Evolutionary conservation across 805 yeast genomes (phyloP).

Genomic region (Diddensiella caesifluorescens): DNA sequence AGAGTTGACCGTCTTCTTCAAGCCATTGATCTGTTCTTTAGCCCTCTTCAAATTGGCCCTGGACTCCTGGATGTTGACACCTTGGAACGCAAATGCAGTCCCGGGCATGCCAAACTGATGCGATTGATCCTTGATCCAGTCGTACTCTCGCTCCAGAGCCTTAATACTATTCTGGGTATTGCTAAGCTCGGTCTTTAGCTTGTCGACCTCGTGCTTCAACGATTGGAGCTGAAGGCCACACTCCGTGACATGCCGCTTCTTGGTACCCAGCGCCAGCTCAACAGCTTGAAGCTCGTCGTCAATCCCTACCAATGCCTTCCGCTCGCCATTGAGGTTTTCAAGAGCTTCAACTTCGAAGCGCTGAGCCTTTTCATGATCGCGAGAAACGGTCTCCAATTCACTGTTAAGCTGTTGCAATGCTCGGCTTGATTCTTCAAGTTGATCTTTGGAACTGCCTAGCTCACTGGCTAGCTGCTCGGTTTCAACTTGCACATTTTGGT

Average conservation of each 20-base stretch:
- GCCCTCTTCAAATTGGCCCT: slow-evolving; percentile 53
- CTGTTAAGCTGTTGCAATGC: slow-evolving; percentile 33
- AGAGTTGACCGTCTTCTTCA: slow-evolving; percentile 77
- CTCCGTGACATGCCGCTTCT: slow-evolving; percentile 27
- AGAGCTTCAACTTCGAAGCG: slow-evolving; percentile 28
- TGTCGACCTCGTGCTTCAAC: slow-evolving; percentile 28
- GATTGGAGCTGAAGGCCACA: slow-evolving; percentile 25
- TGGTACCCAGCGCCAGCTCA: slow-evolving; percentile 24
- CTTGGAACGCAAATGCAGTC: slow-evolving; percentile 30
- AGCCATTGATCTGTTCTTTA: slow-evolving; percentile 53
- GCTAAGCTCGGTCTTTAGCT: slow-evolving; percentile 19
- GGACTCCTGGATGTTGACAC: slow-evolving; percentile 51
- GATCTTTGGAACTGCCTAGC: slow-evolving; percentile 40
- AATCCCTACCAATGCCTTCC: slow-evolving; percentile 55
- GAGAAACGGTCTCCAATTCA: slow-evolving; percentile 30
- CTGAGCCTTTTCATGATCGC: slow-evolving; percentile 30
- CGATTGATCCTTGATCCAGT: slow-evolving; percentile 69
- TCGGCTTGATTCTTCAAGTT: slow-evolving; percentile 35
- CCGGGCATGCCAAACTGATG: slow-evolving; percentile 35
- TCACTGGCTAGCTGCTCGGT: slow-evolving; percentile 64
- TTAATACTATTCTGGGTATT: slow-evolving; percentile 31
- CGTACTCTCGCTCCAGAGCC: slow-evolving; percentile 49
- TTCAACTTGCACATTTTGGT: slow-evolving; percentile 63
- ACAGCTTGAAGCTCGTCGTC: slow-evolving; percentile 68
- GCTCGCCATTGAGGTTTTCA: slow-evolving; percentile 43